Base-by-base conservation (phyloP, 306 rosid genomes). In the Pyrus pyrifolia region DNA sequence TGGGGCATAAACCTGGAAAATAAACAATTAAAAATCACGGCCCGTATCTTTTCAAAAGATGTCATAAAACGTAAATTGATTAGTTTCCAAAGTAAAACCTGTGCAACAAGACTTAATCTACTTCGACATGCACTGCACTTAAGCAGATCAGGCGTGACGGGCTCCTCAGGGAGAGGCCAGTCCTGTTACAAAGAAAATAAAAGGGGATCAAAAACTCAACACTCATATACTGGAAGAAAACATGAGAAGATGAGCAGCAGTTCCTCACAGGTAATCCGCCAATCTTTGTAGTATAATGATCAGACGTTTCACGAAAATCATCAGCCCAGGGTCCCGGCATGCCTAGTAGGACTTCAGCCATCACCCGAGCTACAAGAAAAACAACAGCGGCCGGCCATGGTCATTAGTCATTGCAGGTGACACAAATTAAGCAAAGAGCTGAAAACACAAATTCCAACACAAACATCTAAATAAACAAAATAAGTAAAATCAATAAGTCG, bases 261-360 rank as follows among this genome's bases (percentile, higher is more conserved):
- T 40, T 64, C 72, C 93, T 81, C 79, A 93, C 98, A 79, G 98
- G 97, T 67, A 94, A 49, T 67, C 98, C 98, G 68, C 98, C 97
- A 25, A 89, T 76, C 90, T 94, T 94, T 14, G 89, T 78, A 8
- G 96, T 90, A 70, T 76, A 89, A 65, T 90, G 86, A 91, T 90
- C 96, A 52, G 97, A 69, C 2, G 82, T 63, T 64, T 94, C 98
- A 6, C 77, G 61, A 67, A 58, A 35, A 79, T 90, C 81, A 29
- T 83, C 33, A 0, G 97, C 97, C 97, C 96, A 94, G 25, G 87
- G 85, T 3, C 98, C 98, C 5, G 97, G 97, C 86, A 94, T 67
- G 33, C 98, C 98, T 25, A 91, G 85, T 4, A 89, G 71, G 27
- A 83, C 88, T 58, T 38, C 72, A 15, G 27, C 79, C 96, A 88